Percentiles rank a stretch among this genome's conserved stretches.
Conservation (phyloP, 306 rosid species). For the Calophaca sinica region DNA sequence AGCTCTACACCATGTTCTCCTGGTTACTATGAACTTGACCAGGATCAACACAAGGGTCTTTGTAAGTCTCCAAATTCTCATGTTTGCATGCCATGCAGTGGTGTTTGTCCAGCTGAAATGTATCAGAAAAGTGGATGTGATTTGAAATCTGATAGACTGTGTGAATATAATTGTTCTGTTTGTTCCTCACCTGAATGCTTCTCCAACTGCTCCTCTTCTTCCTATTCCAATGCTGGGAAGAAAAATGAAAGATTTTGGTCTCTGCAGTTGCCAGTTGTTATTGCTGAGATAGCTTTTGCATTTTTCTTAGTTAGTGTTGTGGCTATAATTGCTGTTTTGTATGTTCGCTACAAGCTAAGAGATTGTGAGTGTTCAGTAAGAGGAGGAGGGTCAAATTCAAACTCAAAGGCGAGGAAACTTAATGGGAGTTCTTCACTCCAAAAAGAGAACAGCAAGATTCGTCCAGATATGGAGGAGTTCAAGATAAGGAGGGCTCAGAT, state of each 20-base stretch:
- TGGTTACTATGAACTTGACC: constrained; percentile 66
- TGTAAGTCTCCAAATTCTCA: constrained; percentile 63
- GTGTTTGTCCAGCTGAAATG: constrained; percentile 77
- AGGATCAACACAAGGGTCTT: constrained; percentile 50
- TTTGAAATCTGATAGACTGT: constrained; percentile 64
- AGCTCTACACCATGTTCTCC: constrained; percentile 72
- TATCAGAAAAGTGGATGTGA: constrained; percentile 62
- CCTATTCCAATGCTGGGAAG: constrained; percentile 51
- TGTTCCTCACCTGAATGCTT: constrained; percentile 68
- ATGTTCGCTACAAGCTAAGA: constrained; percentile 72
- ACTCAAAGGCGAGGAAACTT: constrained; percentile 55
- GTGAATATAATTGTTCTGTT: constrained; percentile 82
- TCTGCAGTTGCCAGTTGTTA: constrained; percentile 67
- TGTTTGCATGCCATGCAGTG: constrained; percentile 79
- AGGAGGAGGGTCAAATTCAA: constrained; percentile 29
- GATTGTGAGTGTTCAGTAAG: constrained; percentile 65
- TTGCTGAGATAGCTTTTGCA: constrained; percentile 78
- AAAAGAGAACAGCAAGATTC: constrained; percentile 61
- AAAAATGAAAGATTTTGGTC: constrained; percentile 72
- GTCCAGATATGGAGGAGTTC: constrained; percentile 77
- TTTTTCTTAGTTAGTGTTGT: constrained; percentile 70
- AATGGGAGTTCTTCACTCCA: constrained; percentile 54
- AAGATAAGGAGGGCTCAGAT: constrained; percentile 79
- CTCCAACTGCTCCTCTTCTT: constrained; percentile 68
- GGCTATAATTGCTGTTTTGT: constrained; percentile 69